These are phyloP conservation scores for Tetramitus jugosus DNA, from an alignment of 208 protist genomes.

Conservation along the genomic window DNA sequence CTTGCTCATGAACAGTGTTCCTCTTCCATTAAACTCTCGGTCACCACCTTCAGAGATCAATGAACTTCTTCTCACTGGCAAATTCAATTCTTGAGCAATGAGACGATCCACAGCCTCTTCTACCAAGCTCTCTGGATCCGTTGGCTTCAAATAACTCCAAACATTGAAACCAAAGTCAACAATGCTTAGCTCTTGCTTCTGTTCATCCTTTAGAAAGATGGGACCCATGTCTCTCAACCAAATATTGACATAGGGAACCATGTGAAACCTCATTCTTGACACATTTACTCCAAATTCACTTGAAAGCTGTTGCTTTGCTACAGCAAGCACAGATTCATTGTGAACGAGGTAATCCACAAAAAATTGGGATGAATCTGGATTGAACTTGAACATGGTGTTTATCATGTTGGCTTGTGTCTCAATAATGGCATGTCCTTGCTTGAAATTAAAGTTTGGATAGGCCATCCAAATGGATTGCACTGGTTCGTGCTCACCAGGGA, in stretches of 20 bases:
- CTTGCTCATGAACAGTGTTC: conserved; percentile 38
- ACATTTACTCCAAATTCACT: too few relatives aligned
- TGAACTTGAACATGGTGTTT: background rate
- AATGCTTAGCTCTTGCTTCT: background rate
- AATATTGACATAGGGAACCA: conserved; percentile 8
- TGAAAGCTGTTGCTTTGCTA: background rate
- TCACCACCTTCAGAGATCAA: conserved; percentile 41
- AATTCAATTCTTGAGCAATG: background rate
- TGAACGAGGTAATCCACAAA: too few relatives aligned
- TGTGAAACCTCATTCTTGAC: background rate
- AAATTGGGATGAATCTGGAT: too few relatives aligned
- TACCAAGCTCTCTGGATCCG: background rate
- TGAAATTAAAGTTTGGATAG: background rate
- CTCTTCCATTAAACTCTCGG: conserved; percentile 38
- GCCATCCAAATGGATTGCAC: background rate
- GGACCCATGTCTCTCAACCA: conserved; percentile 40
- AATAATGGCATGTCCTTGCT: background rate
- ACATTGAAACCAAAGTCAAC: conserved; percentile 21
- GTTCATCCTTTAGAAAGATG: conserved; percentile 30
- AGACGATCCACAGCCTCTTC: conserved; percentile 4
- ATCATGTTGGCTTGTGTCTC: background rate
- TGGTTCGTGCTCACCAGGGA: background rate
- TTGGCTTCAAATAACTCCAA: conserved; percentile 13
- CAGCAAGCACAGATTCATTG: background rate
- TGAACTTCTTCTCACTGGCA: conserved; percentile 3